These are phyloP conservation scores for Salvia miltiorrhiza DNA, from an alignment of 257 asterid species.

Conservation along the genomic window DNA sequence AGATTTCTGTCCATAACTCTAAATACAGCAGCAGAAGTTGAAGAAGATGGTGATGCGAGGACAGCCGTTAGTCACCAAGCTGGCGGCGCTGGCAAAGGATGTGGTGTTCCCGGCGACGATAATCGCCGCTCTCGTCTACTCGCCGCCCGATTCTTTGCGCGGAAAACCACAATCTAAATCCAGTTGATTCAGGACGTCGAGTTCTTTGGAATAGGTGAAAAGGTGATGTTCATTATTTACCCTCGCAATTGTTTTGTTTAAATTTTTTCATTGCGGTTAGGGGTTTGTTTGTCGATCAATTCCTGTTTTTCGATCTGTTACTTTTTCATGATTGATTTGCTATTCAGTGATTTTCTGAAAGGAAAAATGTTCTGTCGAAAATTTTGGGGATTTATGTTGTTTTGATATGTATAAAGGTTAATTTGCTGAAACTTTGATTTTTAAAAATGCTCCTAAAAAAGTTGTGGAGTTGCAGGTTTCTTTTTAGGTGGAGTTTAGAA, in stretches of 20 bases:
- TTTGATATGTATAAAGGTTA: not conserved
- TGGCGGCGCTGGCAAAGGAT: conserved; percentile 46
- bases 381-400: not conserved
- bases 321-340: not conserved
- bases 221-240: conserved; percentile 3
- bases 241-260: not conserved
- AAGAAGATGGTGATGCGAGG: conserved; percentile 46
- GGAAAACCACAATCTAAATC: conserved; percentile 22
- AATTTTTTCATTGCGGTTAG: not conserved
- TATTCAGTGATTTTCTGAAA: not conserved
- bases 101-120: conserved; percentile 54
- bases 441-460: not conserved
- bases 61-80: conserved; percentile 51
- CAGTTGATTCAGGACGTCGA: conserved; percentile 13
- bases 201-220: conserved; percentile 10
- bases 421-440: not conserved
- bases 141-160: conserved; percentile 45
- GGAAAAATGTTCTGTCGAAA: not conserved
- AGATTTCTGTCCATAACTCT: too few relatives aligned
- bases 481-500: not conserved
- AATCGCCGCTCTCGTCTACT: conserved; percentile 44
- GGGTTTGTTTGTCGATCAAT: conserved; percentile 16
- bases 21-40: not conserved
- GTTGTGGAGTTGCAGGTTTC: not conserved
- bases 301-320: not conserved